Conservation (phyloP, 345 rosid genomes). For the Eutrema heterophyllum region DNA sequence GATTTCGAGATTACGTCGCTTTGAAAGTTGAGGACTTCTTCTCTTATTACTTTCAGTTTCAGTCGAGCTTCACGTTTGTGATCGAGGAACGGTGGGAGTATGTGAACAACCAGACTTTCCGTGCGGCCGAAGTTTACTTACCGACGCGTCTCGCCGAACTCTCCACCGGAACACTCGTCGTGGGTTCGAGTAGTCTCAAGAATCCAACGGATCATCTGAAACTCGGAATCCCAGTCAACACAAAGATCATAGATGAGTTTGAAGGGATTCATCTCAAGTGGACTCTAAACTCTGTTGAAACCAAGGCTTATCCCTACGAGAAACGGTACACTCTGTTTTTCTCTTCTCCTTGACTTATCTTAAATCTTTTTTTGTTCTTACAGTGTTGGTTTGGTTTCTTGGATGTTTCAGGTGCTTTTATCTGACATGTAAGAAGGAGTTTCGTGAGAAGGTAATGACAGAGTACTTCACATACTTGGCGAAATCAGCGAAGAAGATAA, state of each 20-base stretch:
- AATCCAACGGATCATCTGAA: background rate
- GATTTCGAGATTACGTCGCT: constrained; percentile 4
- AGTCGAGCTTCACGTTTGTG: constrained; percentile 25
- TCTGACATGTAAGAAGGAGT: constrained; percentile 22
- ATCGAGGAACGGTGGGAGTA: constrained; percentile 24
- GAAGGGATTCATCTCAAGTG: constrained; percentile 27
- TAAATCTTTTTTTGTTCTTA: background rate
- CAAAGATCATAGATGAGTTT: constrained; percentile 21
- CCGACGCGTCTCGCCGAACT: constrained; percentile 18
- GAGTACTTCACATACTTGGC: constrained; percentile 16
- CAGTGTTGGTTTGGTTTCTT: background rate
- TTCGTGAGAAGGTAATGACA: constrained; percentile 17
- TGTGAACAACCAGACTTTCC: constrained; percentile 29
- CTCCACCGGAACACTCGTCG: constrained; percentile 9
- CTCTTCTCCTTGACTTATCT: background rate
- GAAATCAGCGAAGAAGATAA: constrained; percentile 13
- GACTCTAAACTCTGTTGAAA: constrained; percentile 24
- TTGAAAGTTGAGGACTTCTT: constrained; percentile 2
- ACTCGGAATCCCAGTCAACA: constrained; percentile 21
- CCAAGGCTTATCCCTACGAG: constrained; percentile 11
- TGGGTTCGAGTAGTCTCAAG: constrained; percentile 27
- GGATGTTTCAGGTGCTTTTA: constrained; percentile 18
- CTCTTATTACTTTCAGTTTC: constrained; percentile 13
- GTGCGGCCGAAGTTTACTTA: constrained; percentile 31
- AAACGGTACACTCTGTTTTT: constrained; percentile 3